These are phyloP conservation scores for Centaurea solstitialis DNA, from an alignment of 129 eudicot species.

Conservation along the genomic window DNA sequence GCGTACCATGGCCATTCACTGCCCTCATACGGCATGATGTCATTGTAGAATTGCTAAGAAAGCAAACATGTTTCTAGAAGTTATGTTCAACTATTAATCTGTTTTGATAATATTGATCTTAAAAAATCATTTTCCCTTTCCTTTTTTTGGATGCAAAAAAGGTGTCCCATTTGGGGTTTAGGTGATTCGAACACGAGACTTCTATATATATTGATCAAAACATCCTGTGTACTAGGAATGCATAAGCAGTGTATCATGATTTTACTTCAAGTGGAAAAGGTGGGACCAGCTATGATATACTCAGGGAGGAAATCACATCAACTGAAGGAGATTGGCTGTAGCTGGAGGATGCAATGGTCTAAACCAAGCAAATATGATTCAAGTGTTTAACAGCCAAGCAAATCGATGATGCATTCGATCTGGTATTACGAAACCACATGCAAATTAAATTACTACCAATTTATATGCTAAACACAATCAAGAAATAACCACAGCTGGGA, in stretches of 20 bases:
- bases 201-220: not conserved
- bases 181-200: not conserved
- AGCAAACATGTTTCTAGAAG: not conserved
- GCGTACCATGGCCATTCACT: not conserved
- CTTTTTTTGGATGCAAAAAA: not conserved
- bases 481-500: conserved; percentile 1
- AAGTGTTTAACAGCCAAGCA: not conserved
- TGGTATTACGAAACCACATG: not conserved
- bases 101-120: not conserved
- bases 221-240: not conserved
- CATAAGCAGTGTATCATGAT: not conserved
- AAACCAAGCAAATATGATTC: conserved; percentile 1
- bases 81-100: not conserved
- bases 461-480: conserved; percentile 11
- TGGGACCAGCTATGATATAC: not conserved
- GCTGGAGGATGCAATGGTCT: not conserved
- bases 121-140: not conserved
- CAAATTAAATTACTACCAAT: conserved; percentile 2
- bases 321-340: not conserved
- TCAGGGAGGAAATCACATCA: not conserved
- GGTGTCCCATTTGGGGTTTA: not conserved
- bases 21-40: not conserved
- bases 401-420: conserved; percentile 10
- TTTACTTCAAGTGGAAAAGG: not conserved
- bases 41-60: not conserved